phyloP scores from a whole-genome alignment of 768 basidiomycete species.

The Tricholoma flavovirens region DNA sequence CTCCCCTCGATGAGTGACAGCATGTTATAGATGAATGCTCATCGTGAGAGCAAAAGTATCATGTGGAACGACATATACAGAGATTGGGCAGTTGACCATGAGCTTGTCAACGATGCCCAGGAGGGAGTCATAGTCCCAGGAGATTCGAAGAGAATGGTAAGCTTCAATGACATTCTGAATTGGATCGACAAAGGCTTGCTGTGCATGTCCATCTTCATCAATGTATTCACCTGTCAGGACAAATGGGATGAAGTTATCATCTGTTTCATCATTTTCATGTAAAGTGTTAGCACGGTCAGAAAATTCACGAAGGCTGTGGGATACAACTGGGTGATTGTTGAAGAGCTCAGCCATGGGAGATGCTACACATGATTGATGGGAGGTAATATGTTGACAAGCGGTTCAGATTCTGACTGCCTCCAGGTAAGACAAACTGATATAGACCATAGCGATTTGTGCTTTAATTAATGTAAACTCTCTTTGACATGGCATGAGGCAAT shows the following conservation, averaged over 20 bases:
- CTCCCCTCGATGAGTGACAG: background rate
- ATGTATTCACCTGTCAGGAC: constrained; percentile 2
- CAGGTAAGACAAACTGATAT: background rate
- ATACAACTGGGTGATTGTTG: background rate
- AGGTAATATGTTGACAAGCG: background rate
- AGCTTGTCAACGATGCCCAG: constrained; percentile 11
- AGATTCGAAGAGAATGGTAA: background rate
- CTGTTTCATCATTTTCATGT: background rate
- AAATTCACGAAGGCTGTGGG: background rate
- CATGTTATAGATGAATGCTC: constrained; percentile 3
- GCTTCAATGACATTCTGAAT: background rate
- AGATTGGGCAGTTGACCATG: constrained; percentile 2
- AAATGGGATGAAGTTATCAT: constrained; percentile 2
- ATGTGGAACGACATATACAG: constrained; percentile 4
- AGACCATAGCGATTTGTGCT: background rate
- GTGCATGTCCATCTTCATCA: background rate
- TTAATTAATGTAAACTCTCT: too few species aligned
- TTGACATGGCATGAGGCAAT: background rate
- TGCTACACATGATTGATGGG: background rate
- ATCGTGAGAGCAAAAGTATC: background rate
- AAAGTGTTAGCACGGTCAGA: background rate
- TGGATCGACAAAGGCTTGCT: background rate
- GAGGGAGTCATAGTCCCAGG: constrained; percentile 18
- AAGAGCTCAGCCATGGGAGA: background rate
- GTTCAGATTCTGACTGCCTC: background rate